Base-by-base conservation (phyloP, 768 basidiomycete species). In the Suillus americanus region DNA sequence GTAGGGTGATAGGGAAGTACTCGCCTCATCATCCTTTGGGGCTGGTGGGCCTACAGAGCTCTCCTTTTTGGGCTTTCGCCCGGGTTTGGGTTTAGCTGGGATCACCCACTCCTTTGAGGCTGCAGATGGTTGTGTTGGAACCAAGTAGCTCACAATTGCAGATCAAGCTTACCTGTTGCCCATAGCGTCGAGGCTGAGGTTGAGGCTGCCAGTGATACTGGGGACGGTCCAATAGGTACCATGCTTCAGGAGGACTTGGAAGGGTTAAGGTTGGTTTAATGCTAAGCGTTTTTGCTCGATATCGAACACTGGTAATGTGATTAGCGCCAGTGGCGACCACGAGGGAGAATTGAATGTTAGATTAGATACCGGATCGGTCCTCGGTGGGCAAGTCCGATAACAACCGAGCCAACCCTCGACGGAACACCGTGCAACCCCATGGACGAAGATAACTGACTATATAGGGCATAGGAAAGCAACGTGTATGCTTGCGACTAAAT, bases 21-120 rank as follows among this genome's bases (percentile, higher is more conserved):
- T 62, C 69, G 88, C 91, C 73, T 86, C 85, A 60, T 79, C 79
- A 12, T 82, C 83, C 35, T 82, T 79, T 25, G 73, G 65, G 51
- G 73, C 54, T 13, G 70, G 51, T 38, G 79, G 67, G 13, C 72
- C 68, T 2, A 9, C 38, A 41, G 18, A 65, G 23, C 75, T 33
- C 66, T 91, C 91, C 69, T 86, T 91, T 84, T 94, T 94, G 20
- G 92, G 92, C 79, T 94, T 94, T 54, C 93, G 82, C 20, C 93
- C 93, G 41, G 93, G 93, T 74, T 92, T 94, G 10, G 92, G 90
- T 71, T 90, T 92, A 9, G 93, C 89, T 28, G 89, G 89, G 68
- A 95, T 91, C 66, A 92, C 84, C 93, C 93, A 95, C 75, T 94
- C 91, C 75, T 89, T 93, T n/a, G 91, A 92, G 35, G 92, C 92